Percentiles rank a stretch among this genome's conserved stretches.
Evolutionary conservation across 768 basidiomycete genomes (phyloP).

Genomic region (Lactifluus volemus): DNA sequence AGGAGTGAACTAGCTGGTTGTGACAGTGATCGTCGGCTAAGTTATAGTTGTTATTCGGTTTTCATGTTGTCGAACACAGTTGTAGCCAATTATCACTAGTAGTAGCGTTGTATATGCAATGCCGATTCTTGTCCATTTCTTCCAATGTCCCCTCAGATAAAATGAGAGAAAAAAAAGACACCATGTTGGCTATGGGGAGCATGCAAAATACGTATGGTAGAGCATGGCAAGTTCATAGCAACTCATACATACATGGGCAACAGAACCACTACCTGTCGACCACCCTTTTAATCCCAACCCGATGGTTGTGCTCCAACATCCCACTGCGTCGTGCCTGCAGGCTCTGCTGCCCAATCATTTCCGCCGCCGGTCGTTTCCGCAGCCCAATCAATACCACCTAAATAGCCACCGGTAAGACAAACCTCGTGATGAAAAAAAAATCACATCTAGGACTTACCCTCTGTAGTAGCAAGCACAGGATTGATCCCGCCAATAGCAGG

Average conservation of each 20-base stretch:
- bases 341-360: slow-evolving; percentile 27
- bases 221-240: slow-evolving; percentile 5
- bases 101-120: slow-evolving; percentile 9
- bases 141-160: not conserved
- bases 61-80: not conserved
- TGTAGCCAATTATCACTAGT: slow-evolving; percentile 5
- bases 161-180: not conserved
- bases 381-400: slow-evolving; percentile 29
- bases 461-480: slow-evolving; percentile 60
- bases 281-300: slow-evolving; percentile 19
- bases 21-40: not conserved
- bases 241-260: slow-evolving; percentile 14
- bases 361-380: slow-evolving; percentile 25
- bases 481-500: slow-evolving; percentile 66
- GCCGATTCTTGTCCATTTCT: not conserved
- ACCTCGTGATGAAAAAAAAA: not conserved
- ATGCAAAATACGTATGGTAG: slow-evolving; percentile 4
- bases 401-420: slow-evolving; percentile 16
- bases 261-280: slow-evolving; percentile 5
- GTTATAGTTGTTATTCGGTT: slow-evolving; percentile 9
- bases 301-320: slow-evolving; percentile 4
- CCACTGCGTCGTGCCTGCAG: slow-evolving; percentile 19
- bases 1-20: slow-evolving; percentile 4
- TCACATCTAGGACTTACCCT: slow-evolving; percentile 36
- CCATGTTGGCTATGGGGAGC: slow-evolving; percentile 7